Evolutionary conservation across 495 filamentous ascomycete species (phyloP), one percentile per base, ranked within the genome.

Genomic region (Aspergillus wentii): DNA sequence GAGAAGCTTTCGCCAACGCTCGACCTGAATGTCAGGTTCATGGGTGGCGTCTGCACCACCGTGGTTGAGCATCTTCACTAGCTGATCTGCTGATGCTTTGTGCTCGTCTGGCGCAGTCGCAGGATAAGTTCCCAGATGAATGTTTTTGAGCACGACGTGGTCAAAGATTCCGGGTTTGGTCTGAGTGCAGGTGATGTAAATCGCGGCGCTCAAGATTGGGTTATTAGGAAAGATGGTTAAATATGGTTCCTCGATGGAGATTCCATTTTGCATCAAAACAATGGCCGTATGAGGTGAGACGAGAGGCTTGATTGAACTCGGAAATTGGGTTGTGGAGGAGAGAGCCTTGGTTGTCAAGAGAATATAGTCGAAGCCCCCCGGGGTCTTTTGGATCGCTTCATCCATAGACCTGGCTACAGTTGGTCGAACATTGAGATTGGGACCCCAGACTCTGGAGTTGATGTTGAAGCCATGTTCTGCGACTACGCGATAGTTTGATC

Each of bases 1-100:
- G 1, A 74, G 34, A 19, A 76, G 54, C 55, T 78, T 78, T 18
- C 40, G 52, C 74, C 74, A 76, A n/a, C 73, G 57, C 47, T 60
- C 55, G 11, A 41, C 41, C 58, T 78, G 74, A 29, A 78, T 57
- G 40, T 78, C 70, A 22, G 67, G 64, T 25, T 59, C 56, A 4
- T 70, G 16, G 15, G 41, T 48, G 1, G 53, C 60, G 8, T 65
- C 61, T 0, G 53, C 71, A 1, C 68, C 66, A 9, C 61, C 68
- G 2, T 33, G 33, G 16, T 35, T 36, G 11, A 74, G 33, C 14
- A 73, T 41, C 5, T 56, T 56, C 9, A 54, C 54, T 16, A 75
- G 65, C n/a, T 6, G 22, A 6, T 40, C n/a, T 17, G 65, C 62
- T 23, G 33, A 5, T 10, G 33, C 18, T 13, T 35, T 21, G 19